These are phyloP conservation scores for Aureobasidium sp. DNA, from an alignment of 2,329 filamentous ascomycete species.

Conservation along the genomic window DNA sequence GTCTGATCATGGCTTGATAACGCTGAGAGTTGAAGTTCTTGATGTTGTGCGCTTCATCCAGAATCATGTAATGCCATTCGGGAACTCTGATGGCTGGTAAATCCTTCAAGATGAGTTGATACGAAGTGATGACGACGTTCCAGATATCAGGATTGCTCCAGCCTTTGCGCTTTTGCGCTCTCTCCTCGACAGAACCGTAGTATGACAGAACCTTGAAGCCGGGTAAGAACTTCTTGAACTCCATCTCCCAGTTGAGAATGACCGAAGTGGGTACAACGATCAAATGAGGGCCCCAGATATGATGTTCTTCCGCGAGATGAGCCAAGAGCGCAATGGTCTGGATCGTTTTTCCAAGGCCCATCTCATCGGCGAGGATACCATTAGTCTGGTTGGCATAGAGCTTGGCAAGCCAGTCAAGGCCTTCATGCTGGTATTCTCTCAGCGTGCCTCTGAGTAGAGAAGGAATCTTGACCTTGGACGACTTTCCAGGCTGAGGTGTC, in stretches of 20 bases:
- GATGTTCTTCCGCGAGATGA: slow-evolving; percentile 81
- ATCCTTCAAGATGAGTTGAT: slow-evolving; percentile 91
- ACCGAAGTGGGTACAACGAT: slow-evolving; percentile 97
- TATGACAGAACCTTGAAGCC: slow-evolving; percentile 98
- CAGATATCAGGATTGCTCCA: slow-evolving; percentile 71
- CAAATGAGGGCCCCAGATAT: slow-evolving; percentile 92
- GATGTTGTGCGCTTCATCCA: slow-evolving; percentile 98
- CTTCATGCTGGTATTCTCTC: slow-evolving; percentile 92
- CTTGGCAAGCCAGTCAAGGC: slow-evolving; percentile 93
- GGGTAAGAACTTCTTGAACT: slow-evolving; percentile 98
- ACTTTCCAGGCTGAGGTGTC: slow-evolving; percentile 19
- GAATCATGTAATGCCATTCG: slow-evolving; percentile 94
- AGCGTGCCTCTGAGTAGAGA: slow-evolving; percentile 74
- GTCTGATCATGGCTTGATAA: slow-evolving; percentile 91
- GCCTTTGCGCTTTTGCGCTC: slow-evolving; percentile 80
- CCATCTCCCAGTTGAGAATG: slow-evolving; percentile 99
- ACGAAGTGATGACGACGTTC: slow-evolving; percentile 97
- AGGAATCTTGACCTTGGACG: slow-evolving; percentile 48
- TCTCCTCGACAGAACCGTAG: slow-evolving; percentile 89
- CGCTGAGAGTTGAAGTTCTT: slow-evolving; percentile 98
- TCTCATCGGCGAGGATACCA: slow-evolving; percentile 94
- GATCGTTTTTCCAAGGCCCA: slow-evolving; percentile 97
- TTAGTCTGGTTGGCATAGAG: slow-evolving; percentile 90
- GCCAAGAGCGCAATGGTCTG: slow-evolving; percentile 93
- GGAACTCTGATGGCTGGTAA: slow-evolving; percentile 88